Evolutionary conservation across 2,329 filamentous ascomycete genomes (phyloP).

Genomic region (Emericellopsis atlantica): DNA sequence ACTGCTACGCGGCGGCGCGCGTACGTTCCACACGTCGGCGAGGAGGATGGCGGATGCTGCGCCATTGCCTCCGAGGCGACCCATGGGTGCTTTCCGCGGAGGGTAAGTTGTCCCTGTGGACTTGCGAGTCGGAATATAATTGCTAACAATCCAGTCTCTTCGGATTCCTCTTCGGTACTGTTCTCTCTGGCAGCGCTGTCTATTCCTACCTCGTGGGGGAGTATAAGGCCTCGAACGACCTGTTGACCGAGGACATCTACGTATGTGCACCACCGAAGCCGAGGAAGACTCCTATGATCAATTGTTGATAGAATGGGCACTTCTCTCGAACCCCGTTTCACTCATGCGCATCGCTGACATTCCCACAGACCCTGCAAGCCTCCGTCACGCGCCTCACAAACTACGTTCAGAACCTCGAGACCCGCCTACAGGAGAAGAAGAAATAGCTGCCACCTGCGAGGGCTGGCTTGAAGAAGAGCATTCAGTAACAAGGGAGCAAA

Average conservation of each 20-base stretch:
- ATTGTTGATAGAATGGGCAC: not conserved
- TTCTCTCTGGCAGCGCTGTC: slow-evolving; percentile 64
- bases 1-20: slow-evolving; percentile 22
- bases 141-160: slow-evolving; percentile 51
- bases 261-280: slow-evolving; percentile 42
- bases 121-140: slow-evolving; percentile 2
- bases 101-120: slow-evolving; percentile 31
- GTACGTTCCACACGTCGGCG: slow-evolving; percentile 38
- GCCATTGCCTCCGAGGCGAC: slow-evolving; percentile 42
- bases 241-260: slow-evolving; percentile 91
- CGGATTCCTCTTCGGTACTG: slow-evolving; percentile 80
- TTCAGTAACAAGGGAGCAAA: no score
- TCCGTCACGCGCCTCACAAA: slow-evolving; percentile 77
- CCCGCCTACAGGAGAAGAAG: slow-evolving; percentile 64
- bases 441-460: slow-evolving; percentile 29
- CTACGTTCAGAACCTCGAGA: slow-evolving; percentile 73
- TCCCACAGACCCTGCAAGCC: slow-evolving; percentile 62
- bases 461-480: no score
- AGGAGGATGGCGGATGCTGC: slow-evolving; percentile 28
- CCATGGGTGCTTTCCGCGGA: slow-evolving; percentile 48
- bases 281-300: not conserved
- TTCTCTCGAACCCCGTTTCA: not conserved
- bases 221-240: slow-evolving; percentile 86
- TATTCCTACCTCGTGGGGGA: slow-evolving; percentile 92
- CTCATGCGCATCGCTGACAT: not conserved